Evolutionary conservation across 2,329 filamentous ascomycete species (phyloP).

Genomic region (Neopestalotiopsis clavispora): DNA sequence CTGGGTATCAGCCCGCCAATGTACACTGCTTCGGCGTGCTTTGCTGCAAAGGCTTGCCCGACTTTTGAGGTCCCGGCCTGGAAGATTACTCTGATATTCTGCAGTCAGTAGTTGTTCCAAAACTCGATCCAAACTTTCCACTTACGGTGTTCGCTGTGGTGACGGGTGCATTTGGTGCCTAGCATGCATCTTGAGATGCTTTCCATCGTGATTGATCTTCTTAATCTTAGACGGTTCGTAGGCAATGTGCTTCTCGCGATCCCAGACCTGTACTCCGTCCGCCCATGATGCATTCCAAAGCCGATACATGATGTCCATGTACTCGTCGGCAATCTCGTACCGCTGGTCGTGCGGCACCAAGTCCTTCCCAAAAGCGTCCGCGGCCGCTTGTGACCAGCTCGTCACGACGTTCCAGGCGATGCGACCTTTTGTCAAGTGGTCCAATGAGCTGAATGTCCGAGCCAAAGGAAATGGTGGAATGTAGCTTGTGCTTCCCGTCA

Average conservation of each 20-base stretch:
- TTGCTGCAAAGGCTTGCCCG: constrained; percentile 64
- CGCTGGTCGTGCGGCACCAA: constrained; percentile 54
- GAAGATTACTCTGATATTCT: constrained; percentile 50
- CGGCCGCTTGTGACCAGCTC: constrained; percentile 50
- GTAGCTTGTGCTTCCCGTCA: constrained; percentile 42
- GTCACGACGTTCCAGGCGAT: constrained; percentile 57
- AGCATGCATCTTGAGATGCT: constrained; percentile 62
- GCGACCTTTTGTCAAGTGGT: constrained; percentile 40
- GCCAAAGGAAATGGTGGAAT: constrained; percentile 40
- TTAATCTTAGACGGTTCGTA: constrained; percentile 49
- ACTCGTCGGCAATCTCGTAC: constrained; percentile 53
- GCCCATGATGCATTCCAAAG: constrained; percentile 58
- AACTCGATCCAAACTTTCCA: background rate
- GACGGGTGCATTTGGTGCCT: constrained; percentile 66
- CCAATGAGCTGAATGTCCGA: constrained; percentile 38
- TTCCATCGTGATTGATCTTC: constrained; percentile 65
- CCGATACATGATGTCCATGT: constrained; percentile 49
- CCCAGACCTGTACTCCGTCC: constrained; percentile 39
- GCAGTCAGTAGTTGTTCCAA: background rate
- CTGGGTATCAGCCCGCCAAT: constrained; percentile 10
- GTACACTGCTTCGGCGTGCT: constrained; percentile 65
- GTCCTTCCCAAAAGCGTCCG: constrained; percentile 49
- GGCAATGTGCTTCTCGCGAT: constrained; percentile 32
- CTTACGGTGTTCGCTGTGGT: constrained; percentile 63
- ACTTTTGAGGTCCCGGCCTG: constrained; percentile 68